phyloP scores from a whole-genome alignment of 2,329 filamentous ascomycete genomes.

The Cercospora janseana region DNA sequence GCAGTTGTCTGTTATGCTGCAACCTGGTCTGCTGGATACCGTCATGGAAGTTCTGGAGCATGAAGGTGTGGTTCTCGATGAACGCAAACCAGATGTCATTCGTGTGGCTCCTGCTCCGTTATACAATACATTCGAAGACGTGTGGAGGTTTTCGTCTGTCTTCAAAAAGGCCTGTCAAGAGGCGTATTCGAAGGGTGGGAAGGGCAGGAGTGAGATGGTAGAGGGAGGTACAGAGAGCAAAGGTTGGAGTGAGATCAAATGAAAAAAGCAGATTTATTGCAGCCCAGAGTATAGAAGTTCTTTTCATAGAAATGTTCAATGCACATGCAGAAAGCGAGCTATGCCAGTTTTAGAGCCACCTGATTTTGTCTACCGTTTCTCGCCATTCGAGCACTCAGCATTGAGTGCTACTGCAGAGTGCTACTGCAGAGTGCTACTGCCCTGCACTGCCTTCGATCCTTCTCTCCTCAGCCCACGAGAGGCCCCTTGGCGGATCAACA shows the following conservation, averaged over 20 bases:
- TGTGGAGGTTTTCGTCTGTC: conserved; percentile 59
- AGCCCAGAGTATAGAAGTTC: not conserved
- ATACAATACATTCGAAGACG: conserved; percentile 78
- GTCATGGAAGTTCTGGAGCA: conserved; percentile 64
- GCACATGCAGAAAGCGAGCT: no score
- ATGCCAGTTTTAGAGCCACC: no score
- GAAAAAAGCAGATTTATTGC: not conserved
- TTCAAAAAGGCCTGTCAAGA: conserved; percentile 52
- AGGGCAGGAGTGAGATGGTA: conserved; percentile 28
- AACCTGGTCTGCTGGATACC: conserved; percentile 66
- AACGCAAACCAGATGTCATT: conserved; percentile 81
- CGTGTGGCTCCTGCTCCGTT: conserved; percentile 78
- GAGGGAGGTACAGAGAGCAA: conserved; percentile 32
- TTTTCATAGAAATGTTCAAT: no score
- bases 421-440: no score
- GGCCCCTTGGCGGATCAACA: conserved; percentile 6
- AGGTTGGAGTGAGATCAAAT: conserved; percentile 38
- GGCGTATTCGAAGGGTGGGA: conserved; percentile 27
- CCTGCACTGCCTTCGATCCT: no score
- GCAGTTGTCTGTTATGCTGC: conserved; percentile 72
- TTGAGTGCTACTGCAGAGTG: not conserved
- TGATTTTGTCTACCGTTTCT: no score
- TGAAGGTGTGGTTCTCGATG: conserved; percentile 73
- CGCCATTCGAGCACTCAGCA: not conserved
- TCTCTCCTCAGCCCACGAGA: no score